Evolutionary conservation across 345 rosid genomes (phyloP), one percentile per base, ranked within the genome.

Genomic region (Limnanthes douglasii): DNA sequence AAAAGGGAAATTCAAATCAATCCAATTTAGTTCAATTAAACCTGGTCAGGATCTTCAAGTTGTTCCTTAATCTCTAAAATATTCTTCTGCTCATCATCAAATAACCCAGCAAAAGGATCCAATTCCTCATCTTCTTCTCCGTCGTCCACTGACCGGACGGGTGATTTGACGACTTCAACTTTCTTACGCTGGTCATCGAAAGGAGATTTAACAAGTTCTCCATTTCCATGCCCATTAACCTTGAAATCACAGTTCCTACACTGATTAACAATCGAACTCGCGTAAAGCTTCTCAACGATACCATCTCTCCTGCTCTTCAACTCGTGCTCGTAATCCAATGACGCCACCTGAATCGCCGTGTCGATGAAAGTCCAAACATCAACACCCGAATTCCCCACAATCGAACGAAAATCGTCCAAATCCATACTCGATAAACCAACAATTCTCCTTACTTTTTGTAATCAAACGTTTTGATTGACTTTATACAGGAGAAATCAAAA

Each of bases 41-140:
- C 99, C 99, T 80, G 94, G 57, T 78, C 68, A 51, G 77, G 85
- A 57, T 75, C 76, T 66, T 92, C 99, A 35, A 92, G 88, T 9
- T 45, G 75, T 52, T 73, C 74, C 49, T 75, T 92, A 56, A 92
- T 92, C 35, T 80, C 94, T 10, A 78, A 46, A 65, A 92, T 54
- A 48, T 43, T 73, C 71, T 60, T 92, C 47, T 73, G 88, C 28
- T 92, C 96, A 60, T 92, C 99, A 48, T 92, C 99, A 48, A 85
- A 85, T 66, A 92, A 67, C 27, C 93, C 93, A 31, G 70, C 93
- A 37, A 62, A 85, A 1, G 83, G 93, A 73, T 92, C 96, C 43
- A 70, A 23, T 13, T 60, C 86, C 2, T 61, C 92, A 34, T 73
- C 88, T 12, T 55, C 82, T 5, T 59, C 60, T 30, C 37, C 46